Conservation (phyloP, 805 yeast species). For the Wickerhamiella allomyrinae region DNA sequence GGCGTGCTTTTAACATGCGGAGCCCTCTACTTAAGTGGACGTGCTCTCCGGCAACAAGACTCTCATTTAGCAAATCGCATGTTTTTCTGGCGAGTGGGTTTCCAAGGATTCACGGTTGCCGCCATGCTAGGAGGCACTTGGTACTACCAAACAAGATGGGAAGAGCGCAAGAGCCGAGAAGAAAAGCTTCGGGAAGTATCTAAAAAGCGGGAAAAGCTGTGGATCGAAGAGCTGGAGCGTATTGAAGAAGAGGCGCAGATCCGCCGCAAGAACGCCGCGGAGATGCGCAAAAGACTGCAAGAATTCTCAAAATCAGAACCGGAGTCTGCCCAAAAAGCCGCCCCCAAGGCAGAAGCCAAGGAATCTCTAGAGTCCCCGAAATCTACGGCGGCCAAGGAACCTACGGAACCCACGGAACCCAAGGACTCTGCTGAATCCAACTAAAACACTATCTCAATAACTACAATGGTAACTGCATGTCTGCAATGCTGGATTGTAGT, state of each 20-base stretch:
- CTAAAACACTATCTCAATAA: too few relatives aligned
- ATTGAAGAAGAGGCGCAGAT: conserved; percentile 44
- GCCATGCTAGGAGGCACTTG: conserved; percentile 71
- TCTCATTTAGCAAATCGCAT: conserved; percentile 64
- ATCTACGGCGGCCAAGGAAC: too few relatives aligned
- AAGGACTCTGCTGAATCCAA: too few relatives aligned
- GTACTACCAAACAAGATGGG: conserved; percentile 34
- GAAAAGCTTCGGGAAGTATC: conserved; percentile 65
- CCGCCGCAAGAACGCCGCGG: conserved; percentile 13
- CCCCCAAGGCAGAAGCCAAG: not conserved
- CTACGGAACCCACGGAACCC: too few relatives aligned
- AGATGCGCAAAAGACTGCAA: conserved; percentile 4
- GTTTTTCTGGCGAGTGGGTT: conserved; percentile 79
- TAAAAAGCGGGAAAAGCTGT: conserved; percentile 63
- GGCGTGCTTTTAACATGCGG: conserved; percentile 68
- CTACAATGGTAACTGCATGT: too few relatives aligned
- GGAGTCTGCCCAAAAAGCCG: not conserved
- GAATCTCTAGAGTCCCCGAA: not conserved
- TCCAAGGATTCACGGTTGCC: conserved; percentile 70
- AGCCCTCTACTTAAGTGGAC: conserved; percentile 68
- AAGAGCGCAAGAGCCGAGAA: conserved; percentile 30
- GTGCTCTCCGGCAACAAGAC: conserved; percentile 59
- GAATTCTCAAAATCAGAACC: not conserved
- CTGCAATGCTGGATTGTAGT: too few relatives aligned
- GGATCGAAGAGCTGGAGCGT: conserved; percentile 78